Percentiles rank a stretch among this genome's conserved stretches.
Conservation (phyloP, 441 rosid genomes). For the Geranium incanum region DNA sequence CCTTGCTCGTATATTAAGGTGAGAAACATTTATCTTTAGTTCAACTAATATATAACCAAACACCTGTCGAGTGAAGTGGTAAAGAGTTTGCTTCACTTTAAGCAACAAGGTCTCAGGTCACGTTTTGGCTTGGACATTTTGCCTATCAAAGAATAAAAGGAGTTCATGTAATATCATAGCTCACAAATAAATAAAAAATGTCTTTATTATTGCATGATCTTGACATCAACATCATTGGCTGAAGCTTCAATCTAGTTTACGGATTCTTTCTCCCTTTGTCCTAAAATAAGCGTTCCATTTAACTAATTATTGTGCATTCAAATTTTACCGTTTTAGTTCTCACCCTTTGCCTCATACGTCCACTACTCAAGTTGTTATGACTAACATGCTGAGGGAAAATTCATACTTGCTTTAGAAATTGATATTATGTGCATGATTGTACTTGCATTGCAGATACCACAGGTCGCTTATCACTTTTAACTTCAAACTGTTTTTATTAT, state of each 20-base stretch:
- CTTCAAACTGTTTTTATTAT: neutral
- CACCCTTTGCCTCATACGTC: too few relatives aligned
- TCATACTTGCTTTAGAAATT: too few relatives aligned
- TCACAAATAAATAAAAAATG: too few relatives aligned
- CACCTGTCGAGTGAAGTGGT: neutral
- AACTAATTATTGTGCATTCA: too few relatives aligned
- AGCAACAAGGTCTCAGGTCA: neutral
- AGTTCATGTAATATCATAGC: too few relatives aligned
- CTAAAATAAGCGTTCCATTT: too few relatives aligned
- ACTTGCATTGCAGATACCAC: neutral
- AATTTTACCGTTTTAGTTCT: too few relatives aligned
- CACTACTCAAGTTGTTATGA: too few relatives aligned
- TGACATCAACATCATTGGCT: neutral
- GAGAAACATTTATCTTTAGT: constrained; percentile 13
- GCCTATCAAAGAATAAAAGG: neutral
- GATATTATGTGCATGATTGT: neutral
- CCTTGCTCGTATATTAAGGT: constrained; percentile 93
- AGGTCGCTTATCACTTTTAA: neutral
- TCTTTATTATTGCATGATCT: neutral
- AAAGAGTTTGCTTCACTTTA: neutral
- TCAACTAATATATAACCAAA: neutral
- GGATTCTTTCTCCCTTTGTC: neutral
- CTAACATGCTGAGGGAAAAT: too few relatives aligned
- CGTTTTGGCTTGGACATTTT: too few relatives aligned
- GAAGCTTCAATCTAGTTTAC: neutral